phyloP scores from a whole-genome alignment of 2,329 filamentous ascomycete species.

The Fusarium solani-melongenae region DNA sequence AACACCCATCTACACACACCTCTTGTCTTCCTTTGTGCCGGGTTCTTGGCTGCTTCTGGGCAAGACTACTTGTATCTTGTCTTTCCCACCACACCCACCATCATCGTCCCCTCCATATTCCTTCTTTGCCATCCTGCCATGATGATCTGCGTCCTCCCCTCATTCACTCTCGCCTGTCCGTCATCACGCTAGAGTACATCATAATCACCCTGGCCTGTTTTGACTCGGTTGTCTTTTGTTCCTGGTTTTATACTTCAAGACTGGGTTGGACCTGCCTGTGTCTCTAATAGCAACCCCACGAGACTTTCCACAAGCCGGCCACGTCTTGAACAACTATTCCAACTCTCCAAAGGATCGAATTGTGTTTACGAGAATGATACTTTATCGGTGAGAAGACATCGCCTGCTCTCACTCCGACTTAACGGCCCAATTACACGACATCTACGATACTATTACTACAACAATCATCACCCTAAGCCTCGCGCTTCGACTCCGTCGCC shows the following conservation, averaged over 20 bases:
- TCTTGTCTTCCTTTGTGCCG: constrained; percentile 24
- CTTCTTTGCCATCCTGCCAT: constrained; percentile 19
- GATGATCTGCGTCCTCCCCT: constrained; percentile 19
- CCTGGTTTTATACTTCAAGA: constrained; percentile 18
- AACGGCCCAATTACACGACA: constrained; percentile 4
- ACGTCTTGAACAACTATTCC: background rate
- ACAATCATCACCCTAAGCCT: background rate
- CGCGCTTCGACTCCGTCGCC: constrained; percentile 3
- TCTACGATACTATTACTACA: background rate
- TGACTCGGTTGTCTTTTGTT: background rate
- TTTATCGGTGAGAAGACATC: constrained; percentile 8
- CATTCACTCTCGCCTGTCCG: background rate
- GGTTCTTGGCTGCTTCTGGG: constrained; percentile 15
- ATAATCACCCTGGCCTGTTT: background rate
- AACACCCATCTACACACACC: background rate
- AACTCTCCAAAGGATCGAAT: background rate
- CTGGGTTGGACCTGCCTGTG: background rate
- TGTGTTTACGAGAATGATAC: constrained; percentile 23
- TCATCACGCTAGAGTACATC: constrained; percentile 1
- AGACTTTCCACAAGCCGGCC: background rate
- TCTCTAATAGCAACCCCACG: background rate
- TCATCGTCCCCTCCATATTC: constrained; percentile 21
- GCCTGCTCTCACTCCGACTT: background rate
- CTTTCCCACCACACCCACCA: constrained; percentile 12
- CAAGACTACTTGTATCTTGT: constrained; percentile 37